Evolutionary conservation across 1,139 yeast genomes (phyloP), one percentile per base, ranked within the genome.

Genomic region (Blastobotrys buckinghamii): DNA sequence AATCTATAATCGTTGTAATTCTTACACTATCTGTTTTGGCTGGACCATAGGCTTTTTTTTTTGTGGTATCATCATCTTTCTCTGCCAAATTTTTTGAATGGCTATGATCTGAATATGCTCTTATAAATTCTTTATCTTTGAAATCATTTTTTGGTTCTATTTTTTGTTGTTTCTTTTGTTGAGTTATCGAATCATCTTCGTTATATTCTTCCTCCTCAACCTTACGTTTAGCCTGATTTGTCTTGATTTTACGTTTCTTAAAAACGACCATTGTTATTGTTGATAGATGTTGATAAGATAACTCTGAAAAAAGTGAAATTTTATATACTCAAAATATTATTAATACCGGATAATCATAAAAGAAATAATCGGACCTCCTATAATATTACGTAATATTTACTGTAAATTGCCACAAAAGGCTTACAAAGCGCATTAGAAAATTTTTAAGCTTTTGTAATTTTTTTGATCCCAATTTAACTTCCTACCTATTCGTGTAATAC

Each of bases 1-100:
- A 92, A 61, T 92, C 98, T 34, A 86, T 77, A n/a, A 83, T 71
- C 1, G 87, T 80, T 0, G 92, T 84, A n/a, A 82, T 75, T 45
- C 80, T 73, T 32, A 88, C 74, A 0, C 77, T 66, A 0, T 88
- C 54, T 37, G 60, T 52, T 47, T 59, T 53, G 32, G 55, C 43
- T 13, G 64, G 62, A 4, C 65, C 63, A 40, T 56, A 55, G 36
- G 52, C 52, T 10, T 50, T 39, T 17, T 40, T 45, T 5, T 52
- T 47, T n/a, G 55, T 56, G 1, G 59, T 34, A 10, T 33, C 35
- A 36, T 36, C 57, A 27, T 56, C 54, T 0, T 61, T 58, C 45
- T 71, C 72, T 2, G 61, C 65, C 7, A 71, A 68, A 12, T 63
- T 68, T 3, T 64, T 63, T 38, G 62, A 39, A 38, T 50, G 53